Conservation (phyloP, 1,284 basidiomycete species). For the Mrakiaceae sp. region DNA sequence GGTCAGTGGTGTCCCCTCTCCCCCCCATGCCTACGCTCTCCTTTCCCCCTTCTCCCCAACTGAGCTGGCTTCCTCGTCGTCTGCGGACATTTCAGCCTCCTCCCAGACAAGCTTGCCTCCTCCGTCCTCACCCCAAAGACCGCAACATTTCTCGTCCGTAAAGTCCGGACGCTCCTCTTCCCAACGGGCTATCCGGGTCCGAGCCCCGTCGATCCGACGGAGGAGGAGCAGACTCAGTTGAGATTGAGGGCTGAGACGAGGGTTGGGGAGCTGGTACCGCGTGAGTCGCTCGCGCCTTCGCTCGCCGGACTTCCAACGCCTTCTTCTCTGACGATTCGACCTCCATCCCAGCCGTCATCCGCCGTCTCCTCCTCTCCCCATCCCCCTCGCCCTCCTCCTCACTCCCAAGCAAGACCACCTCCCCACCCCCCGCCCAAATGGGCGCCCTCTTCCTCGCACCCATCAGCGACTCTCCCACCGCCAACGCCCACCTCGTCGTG, state of each 20-base stretch:
- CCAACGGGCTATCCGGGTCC: neutral
- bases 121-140: neutral
- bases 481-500: slow-evolving; percentile 1
- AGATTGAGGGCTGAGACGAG: neutral
- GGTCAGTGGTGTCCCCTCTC: no score
- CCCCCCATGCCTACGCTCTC: no score
- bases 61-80: no score
- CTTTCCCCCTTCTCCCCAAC: no score
- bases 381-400: neutral
- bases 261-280: neutral
- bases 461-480: neutral
- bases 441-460: neutral
- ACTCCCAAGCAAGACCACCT: neutral
- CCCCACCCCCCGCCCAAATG: no score
- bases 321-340: neutral
- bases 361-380: neutral
- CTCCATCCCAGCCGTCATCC: neutral
- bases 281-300: neutral
- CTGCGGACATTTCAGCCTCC: neutral
- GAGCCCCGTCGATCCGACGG: neutral
- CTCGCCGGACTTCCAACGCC: no score
- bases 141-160: neutral
- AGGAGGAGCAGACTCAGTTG: neutral
- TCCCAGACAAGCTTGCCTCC: neutral
- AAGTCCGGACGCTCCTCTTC: neutral